Evolutionary conservation across 768 basidiomycete genomes (phyloP).

Genomic region (Arthromyces matolae): DNA sequence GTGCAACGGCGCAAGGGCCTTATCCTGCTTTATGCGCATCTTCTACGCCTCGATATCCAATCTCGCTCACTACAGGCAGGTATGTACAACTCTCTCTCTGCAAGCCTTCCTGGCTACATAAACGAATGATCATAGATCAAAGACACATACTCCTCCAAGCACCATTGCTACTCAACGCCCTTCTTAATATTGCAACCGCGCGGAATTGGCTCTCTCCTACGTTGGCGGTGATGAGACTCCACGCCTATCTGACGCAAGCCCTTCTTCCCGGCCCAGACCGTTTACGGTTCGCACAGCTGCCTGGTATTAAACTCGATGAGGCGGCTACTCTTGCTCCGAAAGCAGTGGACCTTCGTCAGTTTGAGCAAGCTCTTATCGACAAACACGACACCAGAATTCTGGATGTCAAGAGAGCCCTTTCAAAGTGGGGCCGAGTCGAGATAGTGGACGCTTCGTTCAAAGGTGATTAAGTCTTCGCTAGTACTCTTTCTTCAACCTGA

Average conservation of each 20-base stretch:
- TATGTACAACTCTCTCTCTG: conserved; percentile 32
- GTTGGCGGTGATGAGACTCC: conserved; percentile 74
- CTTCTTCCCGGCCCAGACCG: conserved; percentile 54
- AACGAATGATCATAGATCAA: conserved; percentile 55
- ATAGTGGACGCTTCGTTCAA: conserved; percentile 82
- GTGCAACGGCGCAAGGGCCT: conserved; percentile 52
- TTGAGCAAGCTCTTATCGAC: conserved; percentile 48
- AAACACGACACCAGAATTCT: conserved; percentile 44
- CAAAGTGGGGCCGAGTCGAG: conserved; percentile 73
- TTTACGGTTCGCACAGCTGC: conserved; percentile 68
- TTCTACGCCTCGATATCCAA: conserved; percentile 63
- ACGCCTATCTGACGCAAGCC: conserved; percentile 83
- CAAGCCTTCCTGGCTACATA: background rate
- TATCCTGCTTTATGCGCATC: conserved; percentile 78
- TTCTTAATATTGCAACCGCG: conserved; percentile 77
- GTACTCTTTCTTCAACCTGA: background rate
- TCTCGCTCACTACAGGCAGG: conserved; percentile 58
- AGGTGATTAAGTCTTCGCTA: conserved; percentile 44
- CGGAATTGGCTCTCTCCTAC: conserved; percentile 89
- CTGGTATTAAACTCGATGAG: conserved; percentile 59
- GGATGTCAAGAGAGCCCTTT: conserved; percentile 61
- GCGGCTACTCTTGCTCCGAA: conserved; percentile 31
- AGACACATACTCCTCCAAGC: conserved; percentile 63
- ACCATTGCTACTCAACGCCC: conserved; percentile 70
- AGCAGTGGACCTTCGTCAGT: conserved; percentile 40